These are phyloP conservation scores for Mimosa pudica DNA, from an alignment of 306 rosid species.

Conservation along the genomic window DNA sequence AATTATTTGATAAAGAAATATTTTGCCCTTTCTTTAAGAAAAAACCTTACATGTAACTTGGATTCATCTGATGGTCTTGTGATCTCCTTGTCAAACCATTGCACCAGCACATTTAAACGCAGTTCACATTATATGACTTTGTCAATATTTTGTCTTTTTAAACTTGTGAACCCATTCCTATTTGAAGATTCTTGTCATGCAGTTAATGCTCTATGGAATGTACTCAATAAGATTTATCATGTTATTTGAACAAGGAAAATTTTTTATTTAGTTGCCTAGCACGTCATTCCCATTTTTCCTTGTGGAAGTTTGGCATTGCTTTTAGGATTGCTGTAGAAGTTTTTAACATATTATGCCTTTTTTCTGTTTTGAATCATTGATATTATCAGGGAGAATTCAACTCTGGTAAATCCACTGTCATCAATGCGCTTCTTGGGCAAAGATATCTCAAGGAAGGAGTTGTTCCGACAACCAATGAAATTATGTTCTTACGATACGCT, in stretches of 20 bases:
- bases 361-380: slow-evolving; percentile 22
- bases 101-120: not conserved
- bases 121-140: slow-evolving; percentile 10
- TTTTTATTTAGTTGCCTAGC: slow-evolving; percentile 6
- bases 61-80: slow-evolving; percentile 13
- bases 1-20: slow-evolving; percentile 32
- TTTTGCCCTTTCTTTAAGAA: not conserved
- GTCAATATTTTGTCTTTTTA: slow-evolving; percentile 18
- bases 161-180: slow-evolving; percentile 24
- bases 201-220: slow-evolving; percentile 18
- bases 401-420: slow-evolving; percentile 96
- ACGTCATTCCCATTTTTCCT: not conserved
- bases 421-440: slow-evolving; percentile 96
- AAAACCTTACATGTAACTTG: not conserved
- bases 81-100: slow-evolving; percentile 25
- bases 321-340: slow-evolving; percentile 31
- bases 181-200: slow-evolving; percentile 11
- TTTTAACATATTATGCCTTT: slow-evolving; percentile 31
- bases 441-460: slow-evolving; percentile 94
- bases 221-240: slow-evolving; percentile 15
- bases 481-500: slow-evolving; percentile 75
- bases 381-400: slow-evolving; percentile 89
- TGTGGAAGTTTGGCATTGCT: not conserved
- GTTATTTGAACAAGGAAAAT: slow-evolving; percentile 28
- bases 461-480: slow-evolving; percentile 97